Base-by-base conservation (phyloP, 257 asterid species). In the Gentiana dahurica region DNA sequence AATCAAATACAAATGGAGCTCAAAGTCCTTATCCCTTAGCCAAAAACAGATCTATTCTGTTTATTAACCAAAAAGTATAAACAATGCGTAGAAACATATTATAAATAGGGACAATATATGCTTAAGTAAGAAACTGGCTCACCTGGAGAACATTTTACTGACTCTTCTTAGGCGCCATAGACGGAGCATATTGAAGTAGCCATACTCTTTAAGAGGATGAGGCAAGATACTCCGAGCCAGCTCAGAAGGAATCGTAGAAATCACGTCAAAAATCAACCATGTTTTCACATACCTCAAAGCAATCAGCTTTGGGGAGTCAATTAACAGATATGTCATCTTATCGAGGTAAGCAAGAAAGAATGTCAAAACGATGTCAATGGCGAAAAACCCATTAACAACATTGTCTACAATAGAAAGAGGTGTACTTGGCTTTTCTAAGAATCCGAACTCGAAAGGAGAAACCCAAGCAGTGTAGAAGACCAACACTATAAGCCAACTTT, bases 391-490 rank as follows among this genome's bases (percentile, higher is more conserved):
- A 61, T 89, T 86, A 2, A 80, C 92, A 4, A 83, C 60, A 53
- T 86, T 81, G 75, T 85, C 95, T 2, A 76, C 52, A 60, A 75
- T 66, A 59, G 81, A 49, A 12, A 83, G 88, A 51, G 69, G 39
- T 24, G 75, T 58, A 4, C 2, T 50, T 1, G 92, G 89, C 4
- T 49, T 38, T 35, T 71, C 70, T 7, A 86, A 75, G 81, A 86
- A 89, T 11, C 95, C 95, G 55, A 86, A 81, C 53, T 89, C 94
- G 61, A 74, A 83, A n/a, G 94, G 95, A 37, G 80, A 79, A 54
- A 75, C 82, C 97, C 97, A 89, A 50, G 94, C 87, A 43, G 94
- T 85, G 82, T 89, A 89, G 77, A 83, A 79, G 44, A 89, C 95
- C 51, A 89, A 68, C 33, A 78, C 48, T 15, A 81, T 79, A 49